Evolutionary conservation across 2,329 filamentous ascomycete species (phyloP).

Genomic region (Cadophora gregata): DNA sequence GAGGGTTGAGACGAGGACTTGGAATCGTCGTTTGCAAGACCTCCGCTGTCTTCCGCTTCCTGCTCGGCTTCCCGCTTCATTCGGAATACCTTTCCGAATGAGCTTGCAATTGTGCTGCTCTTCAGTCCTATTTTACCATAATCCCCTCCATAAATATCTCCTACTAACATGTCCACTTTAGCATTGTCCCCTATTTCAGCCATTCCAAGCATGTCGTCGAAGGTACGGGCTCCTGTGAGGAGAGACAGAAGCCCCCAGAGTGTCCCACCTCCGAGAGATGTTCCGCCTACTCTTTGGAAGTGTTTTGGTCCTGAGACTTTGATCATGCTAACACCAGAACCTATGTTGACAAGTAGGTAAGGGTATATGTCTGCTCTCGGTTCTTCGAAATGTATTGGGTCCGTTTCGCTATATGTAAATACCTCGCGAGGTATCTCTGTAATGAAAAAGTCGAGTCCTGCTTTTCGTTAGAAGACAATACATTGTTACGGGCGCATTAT

Average conservation of each 20-base stretch:
- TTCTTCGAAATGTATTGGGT: constrained; percentile 88
- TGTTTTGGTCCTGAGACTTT: constrained; percentile 90
- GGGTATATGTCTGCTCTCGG: constrained; percentile 86
- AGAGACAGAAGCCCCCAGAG: constrained; percentile 94
- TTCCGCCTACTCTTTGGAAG: constrained; percentile 91
- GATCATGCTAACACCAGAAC: constrained; percentile 95
- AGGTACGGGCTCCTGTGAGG: constrained; percentile 90
- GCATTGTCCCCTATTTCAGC: constrained; percentile 91
- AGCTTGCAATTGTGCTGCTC: constrained; percentile 92
- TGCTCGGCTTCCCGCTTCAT: constrained; percentile 86
- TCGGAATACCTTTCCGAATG: constrained; percentile 95
- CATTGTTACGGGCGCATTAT: background rate
- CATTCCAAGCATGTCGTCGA: constrained; percentile 95
- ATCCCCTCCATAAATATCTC: constrained; percentile 95
- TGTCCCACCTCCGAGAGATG: constrained; percentile 93
- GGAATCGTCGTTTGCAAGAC: constrained; percentile 38
- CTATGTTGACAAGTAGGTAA: constrained; percentile 97
- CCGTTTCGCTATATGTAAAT: constrained; percentile 91
- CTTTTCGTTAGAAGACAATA: constrained; percentile 19
- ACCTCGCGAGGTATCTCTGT: constrained; percentile 97
- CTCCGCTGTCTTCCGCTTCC: constrained; percentile 74
- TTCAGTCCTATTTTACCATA: constrained; percentile 97
- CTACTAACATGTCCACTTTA: constrained; percentile 94
- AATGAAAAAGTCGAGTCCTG: constrained; percentile 97
- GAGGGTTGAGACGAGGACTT: constrained; percentile 18